Percentiles rank a stretch among this genome's conserved stretches.
Evolutionary conservation across 352 stramenopile species (phyloP).

Genomic region (Phytophthora melonis): DNA sequence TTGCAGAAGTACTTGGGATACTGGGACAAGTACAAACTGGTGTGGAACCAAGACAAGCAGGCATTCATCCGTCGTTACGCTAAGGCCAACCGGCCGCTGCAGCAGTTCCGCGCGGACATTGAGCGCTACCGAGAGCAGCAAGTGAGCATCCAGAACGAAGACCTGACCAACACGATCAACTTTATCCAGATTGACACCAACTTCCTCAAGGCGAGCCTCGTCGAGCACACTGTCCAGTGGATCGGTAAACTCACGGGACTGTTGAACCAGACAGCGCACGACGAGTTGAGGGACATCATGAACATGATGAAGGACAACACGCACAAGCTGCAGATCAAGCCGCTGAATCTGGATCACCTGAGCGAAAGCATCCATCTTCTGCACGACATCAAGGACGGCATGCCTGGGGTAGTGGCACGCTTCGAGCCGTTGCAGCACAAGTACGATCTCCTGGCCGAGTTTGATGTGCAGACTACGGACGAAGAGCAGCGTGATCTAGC

Average conservation of each 20-base stretch:
- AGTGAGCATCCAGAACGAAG: slow-evolving; percentile 92
- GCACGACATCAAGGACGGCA: slow-evolving; percentile 88
- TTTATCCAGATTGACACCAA: slow-evolving; percentile 97
- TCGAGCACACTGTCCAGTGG: slow-evolving; percentile 94
- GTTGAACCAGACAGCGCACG: slow-evolving; percentile 92
- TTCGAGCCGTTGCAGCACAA: slow-evolving; percentile 90
- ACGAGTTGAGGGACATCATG: slow-evolving; percentile 89
- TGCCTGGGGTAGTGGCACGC: slow-evolving; percentile 68
- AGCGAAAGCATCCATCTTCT: slow-evolving; percentile 92
- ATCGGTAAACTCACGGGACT: slow-evolving; percentile 93
- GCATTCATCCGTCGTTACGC: slow-evolving; percentile 96
- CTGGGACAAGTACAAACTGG: slow-evolving; percentile 95
- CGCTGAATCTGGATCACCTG: slow-evolving; percentile 91
- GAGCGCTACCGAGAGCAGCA: slow-evolving; percentile 93
- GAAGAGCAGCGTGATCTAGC: slow-evolving; percentile 83
- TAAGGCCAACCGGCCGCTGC: slow-evolving; percentile 93
- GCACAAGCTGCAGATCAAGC: slow-evolving; percentile 84
- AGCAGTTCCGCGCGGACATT: slow-evolving; percentile 95
- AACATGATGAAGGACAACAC: slow-evolving; percentile 91
- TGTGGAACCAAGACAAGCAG: slow-evolving; percentile 96
- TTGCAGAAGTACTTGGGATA: slow-evolving; percentile 96
- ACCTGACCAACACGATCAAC: slow-evolving; percentile 94
- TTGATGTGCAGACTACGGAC: slow-evolving; percentile 90
- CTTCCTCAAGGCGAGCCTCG: slow-evolving; percentile 91
- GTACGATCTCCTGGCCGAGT: slow-evolving; percentile 88